Base-by-base conservation (phyloP, 2,329 filamentous ascomycete species). In the Talaromyces amestolkiae region DNA sequence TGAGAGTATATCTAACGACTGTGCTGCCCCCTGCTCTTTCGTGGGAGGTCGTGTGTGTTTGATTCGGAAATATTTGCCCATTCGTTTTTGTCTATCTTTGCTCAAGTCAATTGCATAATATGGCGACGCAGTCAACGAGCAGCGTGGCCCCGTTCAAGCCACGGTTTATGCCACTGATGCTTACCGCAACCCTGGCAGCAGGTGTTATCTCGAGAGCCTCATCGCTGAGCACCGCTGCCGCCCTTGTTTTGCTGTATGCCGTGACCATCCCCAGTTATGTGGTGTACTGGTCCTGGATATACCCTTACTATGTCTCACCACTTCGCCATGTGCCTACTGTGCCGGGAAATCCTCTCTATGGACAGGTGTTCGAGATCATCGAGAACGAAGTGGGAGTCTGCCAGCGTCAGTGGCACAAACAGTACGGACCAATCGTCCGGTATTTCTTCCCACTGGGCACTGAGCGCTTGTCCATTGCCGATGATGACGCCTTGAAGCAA, bases 361-460 rank as follows among this genome's bases (percentile, higher is more conserved):
- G 80, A 2, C 79, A 81, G 51, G 78, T 81, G 69, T 73, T 80
- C 58, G 72, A 72, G 17, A 79, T 82, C 68, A 78, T 82, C 66
- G 73, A 72, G 15, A 72, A 74, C 56, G 80, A 82, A 68, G 77
- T 76, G 58, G 80, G 80, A 61, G 72, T 80, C 7, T 74, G 78
- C 17, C 79, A 81, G 65, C 76, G 80, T 51, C 65, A 72, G 65
- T 82, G 80, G 80, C 80, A 82, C 69, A 66, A 75, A 43, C 59
- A 76, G 27, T 73, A 80, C 56, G 80, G 79, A 17, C 74, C 77
- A 35, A 79, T 82, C 54, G 76, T 82, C 61, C 75, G 80, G 63
- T 82, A 82, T 67, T 81, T 79, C 74, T 82, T 82, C 65, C 80
- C 80, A 27, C 78, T 82, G 43, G 80, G 80, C 58, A 73, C 76